A percentile compares a stretch with the other conserved stretches of the same genome.
These are phyloP conservation scores for Pecoramyces ruminantium DNA, from an alignment of 192 early-diverging fungal genomes.

Conservation along the genomic window DNA sequence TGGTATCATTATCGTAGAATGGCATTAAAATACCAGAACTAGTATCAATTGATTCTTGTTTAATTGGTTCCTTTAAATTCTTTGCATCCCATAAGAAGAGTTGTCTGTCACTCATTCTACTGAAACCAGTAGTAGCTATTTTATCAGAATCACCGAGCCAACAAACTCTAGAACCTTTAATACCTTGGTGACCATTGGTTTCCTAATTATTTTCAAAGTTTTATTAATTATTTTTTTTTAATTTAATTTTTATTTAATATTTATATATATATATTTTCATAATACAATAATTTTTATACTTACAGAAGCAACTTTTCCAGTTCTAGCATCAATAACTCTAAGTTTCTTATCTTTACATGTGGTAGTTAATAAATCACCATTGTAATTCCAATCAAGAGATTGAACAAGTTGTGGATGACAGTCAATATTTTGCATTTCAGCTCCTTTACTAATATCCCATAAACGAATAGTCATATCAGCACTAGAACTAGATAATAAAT, in stretches of 20 bases:
- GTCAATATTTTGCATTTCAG: slow-evolving; percentile 54
- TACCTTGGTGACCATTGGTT: slow-evolving; percentile 72
- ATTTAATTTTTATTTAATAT: background rate
- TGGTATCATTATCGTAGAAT: slow-evolving; percentile 79
- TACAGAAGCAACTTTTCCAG: slow-evolving; percentile 52
- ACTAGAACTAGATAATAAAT: slow-evolving; percentile 75
- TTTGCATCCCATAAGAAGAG: slow-evolving; percentile 73
- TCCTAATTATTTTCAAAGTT: slow-evolving; percentile 28
- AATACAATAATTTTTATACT: background rate
- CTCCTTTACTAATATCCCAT: slow-evolving; percentile 85
- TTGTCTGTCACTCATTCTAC: slow-evolving; percentile 84
- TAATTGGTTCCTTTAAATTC: slow-evolving; percentile 51
- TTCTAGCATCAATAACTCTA: slow-evolving; percentile 81
- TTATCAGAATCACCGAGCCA: slow-evolving; percentile 72
- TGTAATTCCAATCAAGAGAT: slow-evolving; percentile 75
- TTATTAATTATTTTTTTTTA: too few species aligned
- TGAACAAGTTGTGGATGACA: slow-evolving; percentile 85
- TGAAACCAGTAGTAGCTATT: slow-evolving; percentile 86
- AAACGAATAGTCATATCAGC: slow-evolving; percentile 67
- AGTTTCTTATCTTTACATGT: slow-evolving; percentile 95
- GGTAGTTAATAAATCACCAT: slow-evolving; percentile 69
- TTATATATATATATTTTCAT: background rate
- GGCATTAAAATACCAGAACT: slow-evolving; percentile 94
- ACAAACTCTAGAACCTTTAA: slow-evolving; percentile 87
- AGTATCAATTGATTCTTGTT: slow-evolving; percentile 64